Conservation (phyloP, 2,329 filamentous ascomycete genomes). For the Coniochaeta sp. region DNA sequence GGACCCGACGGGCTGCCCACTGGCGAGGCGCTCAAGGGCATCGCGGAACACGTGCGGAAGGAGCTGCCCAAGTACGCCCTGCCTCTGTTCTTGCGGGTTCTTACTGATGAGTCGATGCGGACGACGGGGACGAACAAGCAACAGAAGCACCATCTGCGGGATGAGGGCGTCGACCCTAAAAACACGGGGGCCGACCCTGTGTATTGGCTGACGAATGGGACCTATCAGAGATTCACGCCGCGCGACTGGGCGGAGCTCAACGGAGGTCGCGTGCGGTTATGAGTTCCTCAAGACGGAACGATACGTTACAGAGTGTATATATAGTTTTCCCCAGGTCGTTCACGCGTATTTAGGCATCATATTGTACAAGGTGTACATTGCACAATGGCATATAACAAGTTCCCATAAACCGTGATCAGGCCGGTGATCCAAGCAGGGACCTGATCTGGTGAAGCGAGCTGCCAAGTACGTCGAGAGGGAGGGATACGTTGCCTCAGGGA, state of each 20-base stretch:
- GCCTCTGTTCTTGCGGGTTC: conserved; percentile 69
- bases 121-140: conserved; percentile 85
- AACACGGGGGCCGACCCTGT: conserved; percentile 42
- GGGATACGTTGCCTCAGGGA: not conserved
- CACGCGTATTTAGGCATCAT: no score
- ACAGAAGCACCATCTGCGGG: conserved; percentile 68
- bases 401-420: not conserved
- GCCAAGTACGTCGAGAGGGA: no score
- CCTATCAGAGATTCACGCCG: conserved; percentile 60
- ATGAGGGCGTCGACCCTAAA: conserved; percentile 63
- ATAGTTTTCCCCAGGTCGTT: not conserved
- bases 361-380: no score
- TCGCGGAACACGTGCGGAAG: conserved; percentile 51
- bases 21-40: conserved; percentile 40
- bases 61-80: conserved; percentile 66
- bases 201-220: conserved; percentile 58
- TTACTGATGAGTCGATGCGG: conserved; percentile 48
- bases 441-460: no score
- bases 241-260: conserved; percentile 63
- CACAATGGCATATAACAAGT: no score
- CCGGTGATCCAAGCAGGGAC: no score
- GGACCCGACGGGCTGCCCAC: conserved; percentile 37
- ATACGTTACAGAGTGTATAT: not conserved
- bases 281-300: conserved; percentile 7
- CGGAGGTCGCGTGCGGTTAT: conserved; percentile 65